phyloP scores from a whole-genome alignment of 176 grass and related monocot genomes.

The Hsuehochloa calcarea region DNA sequence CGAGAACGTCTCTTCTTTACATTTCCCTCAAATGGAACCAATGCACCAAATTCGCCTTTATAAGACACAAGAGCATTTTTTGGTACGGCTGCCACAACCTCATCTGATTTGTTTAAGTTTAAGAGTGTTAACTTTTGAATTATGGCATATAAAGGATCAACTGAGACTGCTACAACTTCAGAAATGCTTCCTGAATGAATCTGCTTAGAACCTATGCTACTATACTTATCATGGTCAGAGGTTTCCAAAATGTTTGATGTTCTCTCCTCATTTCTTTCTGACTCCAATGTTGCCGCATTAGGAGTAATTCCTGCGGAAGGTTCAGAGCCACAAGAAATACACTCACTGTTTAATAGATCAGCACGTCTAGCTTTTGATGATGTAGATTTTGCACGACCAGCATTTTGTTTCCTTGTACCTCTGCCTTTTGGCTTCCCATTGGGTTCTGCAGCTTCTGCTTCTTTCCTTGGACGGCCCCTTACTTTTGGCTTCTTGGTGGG shows the following conservation, averaged over 20 bases:
- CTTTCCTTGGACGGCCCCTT: constrained; percentile 39
- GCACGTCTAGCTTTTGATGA: constrained; percentile 20
- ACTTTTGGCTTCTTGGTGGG: constrained; percentile 30
- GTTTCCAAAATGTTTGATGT: not conserved
- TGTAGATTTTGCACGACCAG: constrained; percentile 20
- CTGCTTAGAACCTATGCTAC: not conserved
- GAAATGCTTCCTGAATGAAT: constrained; percentile 3
- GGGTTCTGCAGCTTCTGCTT: not conserved
- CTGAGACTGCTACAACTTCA: constrained; percentile 23
- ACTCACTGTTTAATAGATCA: not conserved
- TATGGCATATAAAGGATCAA: constrained; percentile 46
- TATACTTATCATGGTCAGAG: constrained; percentile 7
- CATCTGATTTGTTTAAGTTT: constrained; percentile 28
- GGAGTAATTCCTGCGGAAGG: constrained; percentile 8
- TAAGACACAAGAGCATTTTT: constrained; percentile 56
- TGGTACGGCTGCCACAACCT: constrained; percentile 13
- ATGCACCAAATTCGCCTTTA: constrained; percentile 39
- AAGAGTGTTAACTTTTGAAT: constrained; percentile 59
- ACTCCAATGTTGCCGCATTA: not conserved
- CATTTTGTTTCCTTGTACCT: constrained; percentile 33
- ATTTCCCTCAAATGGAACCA: constrained; percentile 56
- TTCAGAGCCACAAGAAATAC: constrained; percentile 32
- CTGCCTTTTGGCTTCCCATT: constrained; percentile 43
- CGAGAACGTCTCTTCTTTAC: constrained; percentile 56
- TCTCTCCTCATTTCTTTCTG: constrained; percentile 1